Conservation (phyloP, 768 basidiomycete species). For the Collybia sordida region DNA sequence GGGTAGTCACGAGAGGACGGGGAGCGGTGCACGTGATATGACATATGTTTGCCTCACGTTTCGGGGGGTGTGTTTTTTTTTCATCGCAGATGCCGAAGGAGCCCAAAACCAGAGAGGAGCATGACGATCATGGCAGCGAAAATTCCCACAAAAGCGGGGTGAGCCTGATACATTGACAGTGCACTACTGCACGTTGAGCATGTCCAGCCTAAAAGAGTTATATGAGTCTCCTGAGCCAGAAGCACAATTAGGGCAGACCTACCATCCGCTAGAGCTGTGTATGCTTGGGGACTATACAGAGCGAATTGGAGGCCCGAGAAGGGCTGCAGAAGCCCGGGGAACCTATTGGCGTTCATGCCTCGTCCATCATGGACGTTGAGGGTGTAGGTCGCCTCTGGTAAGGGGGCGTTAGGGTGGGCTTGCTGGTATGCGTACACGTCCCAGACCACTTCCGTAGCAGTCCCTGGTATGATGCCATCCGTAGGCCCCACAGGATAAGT, state of each 20-base stretch:
- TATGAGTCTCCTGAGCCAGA: background rate
- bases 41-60: too few species aligned
- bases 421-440: constrained; percentile 76
- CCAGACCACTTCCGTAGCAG: constrained; percentile 75
- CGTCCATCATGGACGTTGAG: constrained; percentile 80
- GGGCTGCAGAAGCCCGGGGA: constrained; percentile 65
- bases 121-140: constrained; percentile 60
- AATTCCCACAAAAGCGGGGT: constrained; percentile 57
- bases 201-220: constrained; percentile 45
- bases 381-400: constrained; percentile 79
- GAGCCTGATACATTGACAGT: constrained; percentile 31
- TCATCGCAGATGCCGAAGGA: constrained; percentile 38
- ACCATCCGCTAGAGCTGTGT: constrained; percentile 64
- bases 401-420: constrained; percentile 55
- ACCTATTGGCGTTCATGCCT: constrained; percentile 59
- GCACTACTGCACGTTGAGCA: constrained; percentile 50
- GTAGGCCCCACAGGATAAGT: constrained; percentile 89
- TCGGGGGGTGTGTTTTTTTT: background rate
- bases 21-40: too few species aligned
- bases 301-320: constrained; percentile 77
- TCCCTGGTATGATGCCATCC: constrained; percentile 67
- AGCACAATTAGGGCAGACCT: constrained; percentile 14
- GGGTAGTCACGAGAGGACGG: too few species aligned
- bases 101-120: constrained; percentile 60
- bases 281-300: constrained; percentile 76